Evolutionary conservation across 2,329 filamentous ascomycete genomes (phyloP).

Genomic region (Neospermospora avenae): DNA sequence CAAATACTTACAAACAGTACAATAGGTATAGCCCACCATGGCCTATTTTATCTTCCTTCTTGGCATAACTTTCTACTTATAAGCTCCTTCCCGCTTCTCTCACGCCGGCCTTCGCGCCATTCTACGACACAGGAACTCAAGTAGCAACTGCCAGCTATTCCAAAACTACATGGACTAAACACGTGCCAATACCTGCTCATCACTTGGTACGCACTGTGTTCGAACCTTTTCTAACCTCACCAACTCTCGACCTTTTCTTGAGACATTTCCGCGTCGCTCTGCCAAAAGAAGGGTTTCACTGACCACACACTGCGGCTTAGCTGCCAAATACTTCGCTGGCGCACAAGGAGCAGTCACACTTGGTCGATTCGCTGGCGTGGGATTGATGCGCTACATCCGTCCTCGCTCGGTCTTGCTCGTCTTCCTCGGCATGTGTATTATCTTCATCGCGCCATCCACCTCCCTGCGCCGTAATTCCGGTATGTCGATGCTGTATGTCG

Average conservation of each 20-base stretch:
- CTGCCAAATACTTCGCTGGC: conserved; percentile 49
- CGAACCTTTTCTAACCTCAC: no score
- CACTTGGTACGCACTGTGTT: no score
- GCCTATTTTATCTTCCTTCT: conserved; percentile 57
- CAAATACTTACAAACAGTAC: conserved; percentile 54
- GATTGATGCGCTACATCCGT: conserved; percentile 48
- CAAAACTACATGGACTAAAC: conserved; percentile 46
- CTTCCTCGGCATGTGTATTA: conserved; percentile 44
- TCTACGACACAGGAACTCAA: conserved; percentile 61
- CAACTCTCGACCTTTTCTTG: no score
- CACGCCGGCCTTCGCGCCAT: conserved; percentile 52
- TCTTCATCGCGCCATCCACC: conserved; percentile 49
- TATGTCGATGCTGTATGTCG: conserved; percentile 48
- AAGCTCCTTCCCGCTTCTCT: conserved; percentile 38
- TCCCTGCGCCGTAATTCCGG: conserved; percentile 46
- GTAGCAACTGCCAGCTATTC: conserved; percentile 53
- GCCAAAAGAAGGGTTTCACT: no score
- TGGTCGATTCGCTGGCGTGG: conserved; percentile 49
- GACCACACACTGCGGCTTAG: no score
- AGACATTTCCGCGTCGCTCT: no score
- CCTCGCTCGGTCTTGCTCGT: conserved; percentile 49
- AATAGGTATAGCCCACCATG: conserved; percentile 63
- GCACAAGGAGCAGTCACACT: conserved; percentile 54
- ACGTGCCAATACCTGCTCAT: conserved; percentile 34
- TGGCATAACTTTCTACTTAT: conserved; percentile 56